Base-by-base conservation (phyloP, 2,329 filamentous ascomycete species). In the Monosporascus sp. region DNA sequence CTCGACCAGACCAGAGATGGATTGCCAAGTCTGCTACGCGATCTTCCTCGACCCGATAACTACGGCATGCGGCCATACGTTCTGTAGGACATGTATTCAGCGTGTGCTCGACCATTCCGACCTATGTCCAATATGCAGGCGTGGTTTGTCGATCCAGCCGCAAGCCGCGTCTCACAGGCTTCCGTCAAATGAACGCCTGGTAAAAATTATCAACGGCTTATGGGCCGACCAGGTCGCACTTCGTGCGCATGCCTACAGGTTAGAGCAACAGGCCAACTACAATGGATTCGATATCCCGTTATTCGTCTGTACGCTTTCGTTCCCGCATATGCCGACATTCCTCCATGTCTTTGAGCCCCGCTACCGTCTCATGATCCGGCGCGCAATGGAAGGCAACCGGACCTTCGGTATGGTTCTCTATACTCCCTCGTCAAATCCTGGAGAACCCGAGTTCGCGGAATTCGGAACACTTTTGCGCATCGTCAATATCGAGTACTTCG, bases 321-420 rank as follows among this genome's bases (percentile, higher is more conserved):
- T 94, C 61, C 92, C 92, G 1, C 77, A 79, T 2, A 90, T 93
- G 82, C 90, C 88, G 0, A 92, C 89, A 0, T 94, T 94, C 60
- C 74, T 96, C 3, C 89, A 95, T 62, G 82, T 97, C n/a, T 96
- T 96, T 65, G 92, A 96, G 67, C 89, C 89, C n/a, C 81, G 89
- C 7, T 96, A 96, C 67, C 83, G 90, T 7, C 77, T 94, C n/a
- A 94, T 96, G 90, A 87, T 96, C 38, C 81, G 87, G 47, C 82
- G 90, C 37, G 87, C 84, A 0, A 74, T 95, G 50, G 87, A 91
- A 57, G 83, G 85, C 0, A 82, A 87, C 55, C 77, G 82, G 15
- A 88, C 83, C 24, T 96, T 97, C 64, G 92, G 92, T 24, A 96
- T 96, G 88, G 80, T 96, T 18, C 79, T 89, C 64, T 85, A 85